Percentiles rank a stretch among this genome's conserved stretches.
These are phyloP conservation scores for Silene coronaria DNA, from an alignment of 179 eudicot species.

Conservation along the genomic window DNA sequence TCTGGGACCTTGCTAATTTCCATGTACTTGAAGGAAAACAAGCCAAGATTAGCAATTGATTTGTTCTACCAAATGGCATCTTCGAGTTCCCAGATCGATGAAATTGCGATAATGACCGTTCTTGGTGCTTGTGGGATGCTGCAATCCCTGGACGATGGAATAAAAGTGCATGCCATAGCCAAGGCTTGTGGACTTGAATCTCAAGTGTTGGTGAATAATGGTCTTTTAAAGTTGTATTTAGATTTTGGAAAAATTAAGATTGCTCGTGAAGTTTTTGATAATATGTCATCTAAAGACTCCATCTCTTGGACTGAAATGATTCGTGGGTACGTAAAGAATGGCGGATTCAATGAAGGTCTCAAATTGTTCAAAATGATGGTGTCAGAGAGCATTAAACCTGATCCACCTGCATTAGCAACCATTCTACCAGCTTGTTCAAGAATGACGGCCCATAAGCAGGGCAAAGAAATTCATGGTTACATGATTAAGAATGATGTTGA, in stretches of 20 bases:
- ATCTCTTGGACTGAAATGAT: conserved; percentile 79
- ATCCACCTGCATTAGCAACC: conserved; percentile 46
- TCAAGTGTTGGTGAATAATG: conserved; percentile 55
- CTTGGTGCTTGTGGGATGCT: conserved; percentile 48
- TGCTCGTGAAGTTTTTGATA: conserved; percentile 52
- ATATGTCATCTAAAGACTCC: conserved; percentile 43
- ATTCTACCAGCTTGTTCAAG: conserved; percentile 74
- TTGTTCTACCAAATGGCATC: conserved; percentile 47
- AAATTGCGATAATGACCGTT: conserved; percentile 44
- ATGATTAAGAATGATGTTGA: conserved; percentile 47
- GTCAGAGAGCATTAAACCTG: conserved; percentile 44
- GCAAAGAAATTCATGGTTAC: conserved; percentile 63
- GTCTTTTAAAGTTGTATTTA: conserved; percentile 59
- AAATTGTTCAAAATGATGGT: conserved; percentile 55
- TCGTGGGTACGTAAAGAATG: conserved; percentile 59
- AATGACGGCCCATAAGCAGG: conserved; percentile 65
- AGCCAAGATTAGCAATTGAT: conserved; percentile 42
- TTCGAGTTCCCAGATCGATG: conserved; percentile 36
- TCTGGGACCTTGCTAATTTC: conserved; percentile 51
- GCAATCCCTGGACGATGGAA: conserved; percentile 47
- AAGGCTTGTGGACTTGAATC: conserved; percentile 43
- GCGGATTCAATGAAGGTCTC: conserved; percentile 64
- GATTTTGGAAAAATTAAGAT: conserved; percentile 51
- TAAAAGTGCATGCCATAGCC: conserved; percentile 44
- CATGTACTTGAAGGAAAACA: conserved; percentile 40